Evolutionary conservation across 2,329 filamentous ascomycete species (phyloP), one percentile per base, ranked within the genome.

Genomic region (Xylariaceae sp.): DNA sequence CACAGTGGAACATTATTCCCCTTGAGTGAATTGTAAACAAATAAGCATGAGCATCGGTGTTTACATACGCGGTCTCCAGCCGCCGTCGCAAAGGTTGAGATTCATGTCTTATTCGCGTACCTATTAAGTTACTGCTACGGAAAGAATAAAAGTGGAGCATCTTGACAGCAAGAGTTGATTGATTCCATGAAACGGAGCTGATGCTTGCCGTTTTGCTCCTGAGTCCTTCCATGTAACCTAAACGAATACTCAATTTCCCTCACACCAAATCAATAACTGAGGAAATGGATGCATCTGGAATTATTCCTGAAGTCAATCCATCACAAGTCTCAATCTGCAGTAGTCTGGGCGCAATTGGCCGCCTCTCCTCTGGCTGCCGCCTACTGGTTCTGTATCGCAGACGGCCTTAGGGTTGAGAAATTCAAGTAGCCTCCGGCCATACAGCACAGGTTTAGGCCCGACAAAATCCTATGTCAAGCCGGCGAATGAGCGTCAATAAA

Each of bases 401-500:
- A 61, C 30, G 32, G 40, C 43, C 42, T 44, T 18, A 32, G 42
- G 21, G 32, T 48, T 51, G 49, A 40, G 32, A 41, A 48, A n/a
- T n/a, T 48, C 48, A 41, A 50, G 57, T 45, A 52, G 39, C 49
- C 53, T 53, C 41, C 55, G 61, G 34, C 55, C 56, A 58, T 56
- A 58, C 55, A 59, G 56, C 50, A 56, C 52, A 60, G 54, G 46
- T 37, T 41, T 41, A 55, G 57, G 63, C 61, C 57, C 58, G 53
- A 59, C 54, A 48, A 58, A 61, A 50, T 49, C 39, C 16, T 30
- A n/a, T 55, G 42, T 49, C 46, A 49, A 58, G 37, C 30, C 44
- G 48, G 48, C 53, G 56, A 63, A 63, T 43, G 59, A 64, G 53
- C 55, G 60, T 54, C 44, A 47, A 56, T 53, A 57, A 51, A n/a